Conservation (phyloP, 169 alveolate species). For the Haemoproteus tartakovskyi region DNA sequence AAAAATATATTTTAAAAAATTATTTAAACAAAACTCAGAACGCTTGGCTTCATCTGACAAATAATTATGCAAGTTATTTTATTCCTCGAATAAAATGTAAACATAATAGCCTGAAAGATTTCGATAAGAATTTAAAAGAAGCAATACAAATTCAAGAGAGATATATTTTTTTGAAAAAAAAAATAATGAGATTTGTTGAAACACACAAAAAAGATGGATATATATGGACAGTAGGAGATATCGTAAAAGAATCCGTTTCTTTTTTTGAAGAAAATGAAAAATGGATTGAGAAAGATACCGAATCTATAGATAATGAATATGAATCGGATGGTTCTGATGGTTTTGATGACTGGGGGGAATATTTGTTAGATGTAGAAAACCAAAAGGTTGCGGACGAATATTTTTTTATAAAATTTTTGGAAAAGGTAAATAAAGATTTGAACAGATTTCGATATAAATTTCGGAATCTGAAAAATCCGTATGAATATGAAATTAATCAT, state of each 20-base stretch:
- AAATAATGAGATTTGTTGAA: no score
- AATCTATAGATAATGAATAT: no score
- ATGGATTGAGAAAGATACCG: no score
- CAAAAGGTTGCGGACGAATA: conserved; percentile 1
- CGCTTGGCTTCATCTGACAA: conserved; percentile 25
- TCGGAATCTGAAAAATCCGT: conserved; percentile 14
- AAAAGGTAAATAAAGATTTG: conserved; percentile 34
- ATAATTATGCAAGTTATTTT: conserved; percentile 42
- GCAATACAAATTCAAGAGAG: conserved; percentile 15
- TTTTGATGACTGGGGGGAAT: no score
- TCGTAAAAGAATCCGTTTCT: conserved; percentile 3
- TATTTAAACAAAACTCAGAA: conserved; percentile 12
- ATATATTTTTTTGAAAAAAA: conserved; percentile 8
- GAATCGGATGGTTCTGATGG: no score
- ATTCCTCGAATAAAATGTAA: conserved; percentile 29
- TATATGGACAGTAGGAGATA: no score
- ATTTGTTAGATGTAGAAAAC: no score
- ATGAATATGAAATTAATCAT: conserved; percentile 36
- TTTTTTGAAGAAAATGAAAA: conserved; percentile 8
- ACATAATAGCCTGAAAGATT: conserved; percentile 8
- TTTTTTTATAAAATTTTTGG: conserved; percentile 32
- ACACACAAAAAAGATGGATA: no score
- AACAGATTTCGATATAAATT: conserved; percentile 5
- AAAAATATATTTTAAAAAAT: no score
- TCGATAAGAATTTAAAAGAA: conserved; percentile 5